phyloP scores from a whole-genome alignment of 257 asterid genomes.

The Jacaranda mimosifolia region DNA sequence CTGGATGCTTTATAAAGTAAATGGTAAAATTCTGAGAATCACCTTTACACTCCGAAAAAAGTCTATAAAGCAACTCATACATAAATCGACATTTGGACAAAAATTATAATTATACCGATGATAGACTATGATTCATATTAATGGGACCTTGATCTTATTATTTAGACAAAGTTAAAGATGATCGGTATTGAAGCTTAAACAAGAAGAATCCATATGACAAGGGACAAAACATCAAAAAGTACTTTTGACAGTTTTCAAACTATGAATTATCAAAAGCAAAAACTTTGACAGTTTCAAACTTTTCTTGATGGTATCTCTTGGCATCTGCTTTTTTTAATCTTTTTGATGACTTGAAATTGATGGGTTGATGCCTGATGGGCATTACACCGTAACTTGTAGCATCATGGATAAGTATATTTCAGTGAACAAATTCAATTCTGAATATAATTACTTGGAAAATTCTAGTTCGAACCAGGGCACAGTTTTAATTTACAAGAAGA shows the following conservation, averaged over 20 bases:
- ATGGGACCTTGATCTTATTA: too few species aligned
- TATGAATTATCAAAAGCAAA: neutral
- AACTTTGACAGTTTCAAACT: conserved; percentile 31
- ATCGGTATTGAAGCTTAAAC: conserved; percentile 40
- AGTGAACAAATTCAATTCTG: conserved; percentile 41
- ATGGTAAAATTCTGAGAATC: conserved; percentile 13
- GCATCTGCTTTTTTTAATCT: conserved; percentile 39
- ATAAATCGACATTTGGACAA: neutral
- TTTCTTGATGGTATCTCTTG: conserved; percentile 32
- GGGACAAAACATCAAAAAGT: conserved; percentile 39
- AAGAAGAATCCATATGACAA: conserved; percentile 45
- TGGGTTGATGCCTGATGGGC: conserved; percentile 28
- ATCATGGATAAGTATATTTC: conserved; percentile 26
- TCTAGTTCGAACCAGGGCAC: conserved; percentile 12
- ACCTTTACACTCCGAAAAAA: neutral
- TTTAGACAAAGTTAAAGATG: too few species aligned
- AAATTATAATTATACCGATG: too few species aligned
- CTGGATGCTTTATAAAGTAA: conserved; percentile 19
- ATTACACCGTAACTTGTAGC: conserved; percentile 29
- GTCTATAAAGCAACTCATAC: neutral
- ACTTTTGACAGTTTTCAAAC: conserved; percentile 24
- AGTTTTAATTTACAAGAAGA: conserved; percentile 1
- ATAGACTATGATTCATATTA: too few species aligned
- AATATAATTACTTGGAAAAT: conserved; percentile 15
- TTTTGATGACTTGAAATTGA: conserved; percentile 34